Base-by-base conservation (phyloP, 257 asterid species). In the Buddleja alternifolia region DNA sequence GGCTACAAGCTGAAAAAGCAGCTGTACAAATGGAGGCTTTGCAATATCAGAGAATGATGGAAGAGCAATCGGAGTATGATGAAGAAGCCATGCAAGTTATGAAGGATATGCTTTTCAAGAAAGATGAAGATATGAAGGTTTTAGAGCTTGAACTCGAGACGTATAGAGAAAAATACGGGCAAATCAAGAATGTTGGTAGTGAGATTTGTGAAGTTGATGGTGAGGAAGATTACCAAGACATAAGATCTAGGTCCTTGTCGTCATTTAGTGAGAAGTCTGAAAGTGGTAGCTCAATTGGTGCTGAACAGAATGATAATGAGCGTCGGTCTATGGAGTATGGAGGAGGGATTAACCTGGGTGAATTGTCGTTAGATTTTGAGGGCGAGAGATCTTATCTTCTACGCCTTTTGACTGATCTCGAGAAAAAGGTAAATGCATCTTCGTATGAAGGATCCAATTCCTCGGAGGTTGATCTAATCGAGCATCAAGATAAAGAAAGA, bases 21-120 rank as follows among this genome's bases (percentile, higher is more conserved):
- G 89, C 97, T 4, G 94, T 94, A 24, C 97, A 94, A 76, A 94
- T 94, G 99, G 99, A 94, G 85, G 97, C 97, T 7, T 74, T 89
- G 40, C 97, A 94, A 82, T 94, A 94, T 69, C 97, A 94, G 75
- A 83, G 99, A 70, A 84, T 94, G 99, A 94, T 94, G 97, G 99
- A 94, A 46, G 99, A 94, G 52, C 97, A 94, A 23, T 93, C 91
- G 4, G 99, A 91, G 24, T 94, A 89, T 23, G 98, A 92, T 32
- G 86, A 87, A 45, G 96, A 92, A 72, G 96, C 95, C 7, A 12
- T 92, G 39, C 89, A 86, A 65, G 67, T 80, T n/a, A 65, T 87
- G 92, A 84, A 78, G 55, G 96, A 90, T 10, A 20, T 80, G 70
- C 80, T 89, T 24, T 60, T 66, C 29, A 89, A 83, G 77, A 81